phyloP scores from a whole-genome alignment of 169 alveolate genomes.

The Cryptosporidium baileyi region DNA sequence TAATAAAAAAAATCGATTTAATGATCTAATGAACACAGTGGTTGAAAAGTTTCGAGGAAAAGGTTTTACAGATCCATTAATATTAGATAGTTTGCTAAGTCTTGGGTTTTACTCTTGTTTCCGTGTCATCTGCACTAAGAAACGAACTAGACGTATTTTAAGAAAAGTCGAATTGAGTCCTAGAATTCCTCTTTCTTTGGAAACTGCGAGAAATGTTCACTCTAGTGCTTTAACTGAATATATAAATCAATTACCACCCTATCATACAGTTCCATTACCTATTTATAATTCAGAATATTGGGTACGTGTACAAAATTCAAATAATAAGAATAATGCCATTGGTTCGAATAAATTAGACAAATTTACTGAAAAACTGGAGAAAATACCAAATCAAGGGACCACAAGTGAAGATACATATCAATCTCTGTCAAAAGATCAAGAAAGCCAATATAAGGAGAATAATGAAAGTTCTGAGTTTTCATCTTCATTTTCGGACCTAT shows the following conservation, averaged over 20 bases:
- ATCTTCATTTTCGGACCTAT: neutral
- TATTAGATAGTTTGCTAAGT: conserved; percentile 41
- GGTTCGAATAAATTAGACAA: neutral
- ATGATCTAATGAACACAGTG: neutral
- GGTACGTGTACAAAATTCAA: neutral
- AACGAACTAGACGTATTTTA: neutral
- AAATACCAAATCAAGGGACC: neutral
- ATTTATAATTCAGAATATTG: conserved; percentile 50
- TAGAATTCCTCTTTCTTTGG: conserved; percentile 13
- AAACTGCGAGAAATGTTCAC: conserved; percentile 22
- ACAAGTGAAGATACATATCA: neutral
- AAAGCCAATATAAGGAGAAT: too few species aligned
- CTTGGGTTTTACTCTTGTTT: conserved; percentile 57
- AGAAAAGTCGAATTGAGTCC: neutral
- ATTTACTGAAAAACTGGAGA: neutral
- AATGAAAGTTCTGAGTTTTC: too few species aligned
- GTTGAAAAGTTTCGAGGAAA: conserved; percentile 25
- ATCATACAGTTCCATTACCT: conserved; percentile 23
- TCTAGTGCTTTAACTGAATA: neutral
- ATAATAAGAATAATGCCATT: neutral
- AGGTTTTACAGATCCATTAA: conserved; percentile 46
- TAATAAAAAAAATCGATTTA: neutral
- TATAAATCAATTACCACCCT: neutral
- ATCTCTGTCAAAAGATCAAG: neutral
- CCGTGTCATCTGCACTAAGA: conserved; percentile 28